Base-by-base conservation (phyloP, 768 basidiomycete genomes). In the Rhodotorula diobovata region DNA sequence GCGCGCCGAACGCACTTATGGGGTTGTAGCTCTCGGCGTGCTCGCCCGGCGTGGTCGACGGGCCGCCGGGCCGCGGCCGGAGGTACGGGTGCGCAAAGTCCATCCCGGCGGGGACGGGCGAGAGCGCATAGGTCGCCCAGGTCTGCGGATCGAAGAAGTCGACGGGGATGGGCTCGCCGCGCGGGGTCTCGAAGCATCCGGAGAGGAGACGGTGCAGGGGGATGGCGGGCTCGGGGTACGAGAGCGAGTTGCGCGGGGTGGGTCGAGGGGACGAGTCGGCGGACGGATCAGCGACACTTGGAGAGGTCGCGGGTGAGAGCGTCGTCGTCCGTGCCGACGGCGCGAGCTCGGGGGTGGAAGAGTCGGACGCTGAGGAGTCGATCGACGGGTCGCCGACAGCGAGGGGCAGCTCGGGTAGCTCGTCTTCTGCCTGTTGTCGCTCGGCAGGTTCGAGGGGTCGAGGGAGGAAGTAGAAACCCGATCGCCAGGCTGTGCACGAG, bases 111-210 rank as follows among this genome's bases (percentile, higher is more conserved):
- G 67, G 57, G n/a, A 72, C 46, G 5, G 76, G 70, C 1, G 63
- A 66, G 2, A 76, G 46, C 4, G 54, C 67, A 30, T 69, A 64
- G 12, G 66, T 53, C 2, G 61, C 57, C 66, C 66, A 77, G 12
- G 54, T 41, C 25, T 48, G 21, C 2, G 73, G 68, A 45, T 66
- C 62, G 55, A 75, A 68, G 59, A 77, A 71, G 30, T 77, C 64
- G 59, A 73, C 34, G 9, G 63, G 63, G 34, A 68, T 48, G 12
- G 63, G 51, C 14, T 50, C n/a, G 32, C 76, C 74, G 0, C 34
- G 18, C 23, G 69, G 66, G 28, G 64, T 63, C 32, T 77, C 69
- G 71, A 77, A 77, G 63, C 71, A 73, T 8, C 66, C 66, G 20
- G n/a, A 23, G 34, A 71, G 58, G 34, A 71, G 62, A 23, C 66